Base-by-base conservation (phyloP, 23 red algal genomes). In the Cyanidioschyzon merolae region DNA sequence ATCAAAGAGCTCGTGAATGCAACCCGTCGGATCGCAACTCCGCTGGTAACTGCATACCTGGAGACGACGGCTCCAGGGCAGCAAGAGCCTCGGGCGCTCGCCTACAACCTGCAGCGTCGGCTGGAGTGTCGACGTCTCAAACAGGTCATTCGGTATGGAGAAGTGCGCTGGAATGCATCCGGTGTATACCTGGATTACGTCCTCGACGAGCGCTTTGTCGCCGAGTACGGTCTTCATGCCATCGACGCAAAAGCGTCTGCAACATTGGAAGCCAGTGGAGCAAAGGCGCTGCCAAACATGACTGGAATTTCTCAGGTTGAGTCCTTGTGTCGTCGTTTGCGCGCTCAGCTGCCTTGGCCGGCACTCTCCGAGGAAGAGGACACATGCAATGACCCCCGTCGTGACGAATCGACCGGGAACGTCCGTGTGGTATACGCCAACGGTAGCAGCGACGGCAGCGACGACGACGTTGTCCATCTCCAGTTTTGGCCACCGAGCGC, bases 1-100 rank as follows among this genome's bases (percentile, higher is more conserved):
- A 76, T 98, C 58, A 98, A 91, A 45, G 94, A 98, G 85, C 90
- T 98, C 32, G 91, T 98, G 34, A 98, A 98, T 80, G 94, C 94
- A 25, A 83, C 79, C 67, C 89, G 81, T 57, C 39, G 39, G 24
- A 98, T 98, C 29, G 67, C 89, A 21, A 98, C 94, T 34, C 94
- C 94, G 0, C 57, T 91, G 59, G 87, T 88, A 18, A 83, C 84
- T 35, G 94, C 93, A 39, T 50, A 75, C 1, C 88, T 97, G 7
- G 93, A 54, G 12, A 54, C 7, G 45, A 21, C 21, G 45, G 12
- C 45, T 15, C n/a, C n/a, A n/a, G n/a, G 87, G 0, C 67, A 40
- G 40, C 58, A 68, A 2, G 38, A 50, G 1, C 74, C 90, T 41
- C 77, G 85, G 1, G 83, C 59, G 58, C 51, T 74, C 39, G 93